phyloP scores from a whole-genome alignment of 176 grass and related monocot species.

The Tillandsia fasciculata region DNA sequence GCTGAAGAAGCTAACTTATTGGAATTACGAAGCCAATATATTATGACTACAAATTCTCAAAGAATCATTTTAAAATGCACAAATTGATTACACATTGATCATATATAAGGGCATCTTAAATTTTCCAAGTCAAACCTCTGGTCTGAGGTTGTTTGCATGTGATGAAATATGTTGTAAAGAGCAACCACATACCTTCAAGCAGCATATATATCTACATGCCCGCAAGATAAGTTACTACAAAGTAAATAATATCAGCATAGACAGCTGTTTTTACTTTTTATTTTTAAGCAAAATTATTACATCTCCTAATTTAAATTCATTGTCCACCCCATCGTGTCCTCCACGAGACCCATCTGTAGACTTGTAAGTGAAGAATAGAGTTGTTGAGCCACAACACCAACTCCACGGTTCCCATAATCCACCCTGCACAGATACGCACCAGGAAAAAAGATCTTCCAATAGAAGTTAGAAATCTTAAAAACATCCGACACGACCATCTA shows the following conservation, averaged over 20 bases:
- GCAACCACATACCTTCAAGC: background rate
- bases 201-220: background rate
- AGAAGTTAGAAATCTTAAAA: too few relatives aligned
- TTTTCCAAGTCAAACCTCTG: too few relatives aligned
- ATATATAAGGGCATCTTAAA: too few relatives aligned
- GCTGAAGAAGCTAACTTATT: too few relatives aligned
- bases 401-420: constrained; percentile 61
- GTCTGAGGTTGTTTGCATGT: too few relatives aligned
- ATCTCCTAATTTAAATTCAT: constrained; percentile 44
- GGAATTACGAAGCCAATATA: too few relatives aligned
- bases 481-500: too few relatives aligned
- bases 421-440: constrained; percentile 34
- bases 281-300: background rate
- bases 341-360: constrained; percentile 73
- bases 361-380: constrained; percentile 63
- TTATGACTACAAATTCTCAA: too few relatives aligned
- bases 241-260: background rate
- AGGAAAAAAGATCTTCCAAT: background rate
- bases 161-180: background rate
- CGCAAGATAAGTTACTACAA: background rate
- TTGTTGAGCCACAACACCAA: constrained; percentile 64
- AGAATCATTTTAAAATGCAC: too few relatives aligned
- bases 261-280: background rate
- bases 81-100: too few relatives aligned
- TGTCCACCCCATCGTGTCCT: constrained; percentile 79